Percentiles rank a stretch among this genome's conserved stretches.
Evolutionary conservation across 352 stramenopile species (phyloP).

Genomic region (Pythium sp.): DNA sequence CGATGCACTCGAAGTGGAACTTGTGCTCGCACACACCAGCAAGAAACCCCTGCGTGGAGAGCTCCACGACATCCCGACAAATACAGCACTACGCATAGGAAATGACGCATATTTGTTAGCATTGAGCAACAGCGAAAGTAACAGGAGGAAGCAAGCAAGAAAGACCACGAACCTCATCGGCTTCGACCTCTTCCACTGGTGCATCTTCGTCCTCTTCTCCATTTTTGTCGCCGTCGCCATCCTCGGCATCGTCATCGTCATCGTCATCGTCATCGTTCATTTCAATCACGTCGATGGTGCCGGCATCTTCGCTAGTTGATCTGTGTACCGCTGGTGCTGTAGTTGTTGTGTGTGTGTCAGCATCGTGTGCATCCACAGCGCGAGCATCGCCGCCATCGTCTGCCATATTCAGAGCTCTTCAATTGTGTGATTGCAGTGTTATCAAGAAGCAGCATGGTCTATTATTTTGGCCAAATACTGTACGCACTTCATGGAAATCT

Average conservation of each 20-base stretch:
- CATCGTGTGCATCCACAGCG: neutral
- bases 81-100: conserved; percentile 61
- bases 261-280: conserved; percentile 15
- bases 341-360: too few species aligned
- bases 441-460: neutral
- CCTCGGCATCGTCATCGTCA: conserved; percentile 17
- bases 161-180: conserved; percentile 30
- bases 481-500: neutral
- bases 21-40: conserved; percentile 56
- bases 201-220: conserved; percentile 24
- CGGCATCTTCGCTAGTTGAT: too few species aligned
- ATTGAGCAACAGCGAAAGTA: neutral
- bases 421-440: neutral
- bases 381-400: neutral
- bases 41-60: conserved; percentile 52
- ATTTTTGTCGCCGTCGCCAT: conserved; percentile 12
- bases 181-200: conserved; percentile 30
- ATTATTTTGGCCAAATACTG: conserved; percentile 6
- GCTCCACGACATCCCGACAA: conserved; percentile 67
- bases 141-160: neutral
- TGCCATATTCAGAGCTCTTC: conserved; percentile 7
- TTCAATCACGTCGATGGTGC: neutral
- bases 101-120: too few species aligned
- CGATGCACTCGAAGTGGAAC: conserved; percentile 87
- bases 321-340: too few species aligned